These are phyloP conservation scores for Paramecium caudatum DNA, from an alignment of 73 alveolate species.

Conservation along the genomic window DNA sequence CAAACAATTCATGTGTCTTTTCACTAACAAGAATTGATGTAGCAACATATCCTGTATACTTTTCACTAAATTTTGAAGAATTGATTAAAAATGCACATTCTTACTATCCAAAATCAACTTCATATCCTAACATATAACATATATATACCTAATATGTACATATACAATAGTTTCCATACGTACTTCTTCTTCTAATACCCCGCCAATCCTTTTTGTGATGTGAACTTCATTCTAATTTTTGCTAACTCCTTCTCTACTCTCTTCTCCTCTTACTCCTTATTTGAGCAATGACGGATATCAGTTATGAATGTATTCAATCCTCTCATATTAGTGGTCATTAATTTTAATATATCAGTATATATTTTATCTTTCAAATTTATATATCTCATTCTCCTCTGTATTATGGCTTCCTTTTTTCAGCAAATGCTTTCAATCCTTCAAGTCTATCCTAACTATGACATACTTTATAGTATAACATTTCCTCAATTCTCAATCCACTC, in stretches of 20 bases:
- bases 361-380: slow-evolving; percentile 1
- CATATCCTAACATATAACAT: slow-evolving; percentile 93
- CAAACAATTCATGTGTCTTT: slow-evolving; percentile 84
- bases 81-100: slow-evolving; percentile 95
- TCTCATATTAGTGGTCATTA: slow-evolving; percentile 81
- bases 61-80: slow-evolving; percentile 96
- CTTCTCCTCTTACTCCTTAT: slow-evolving; percentile 97
- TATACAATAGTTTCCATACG: slow-evolving; percentile 97
- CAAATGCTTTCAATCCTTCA: slow-evolving; percentile 93
- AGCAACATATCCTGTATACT: slow-evolving; percentile 98
- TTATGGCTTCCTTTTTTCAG: slow-evolving; percentile 90
- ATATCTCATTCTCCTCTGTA: slow-evolving; percentile 85
- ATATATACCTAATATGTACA: slow-evolving; percentile 69
- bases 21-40: slow-evolving; percentile 96
- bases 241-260: slow-evolving; percentile 98
- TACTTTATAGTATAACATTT: slow-evolving; percentile 87
- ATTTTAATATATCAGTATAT: not conserved
- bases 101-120: slow-evolving; percentile 98
- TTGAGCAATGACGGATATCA: slow-evolving; percentile 97
- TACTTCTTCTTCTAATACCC: slow-evolving; percentile 98
- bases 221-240: slow-evolving; percentile 96
- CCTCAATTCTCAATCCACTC: slow-evolving; percentile 90
- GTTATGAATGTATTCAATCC: slow-evolving; percentile 98
- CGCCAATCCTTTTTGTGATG: slow-evolving; percentile 87
- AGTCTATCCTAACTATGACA: slow-evolving; percentile 89